phyloP scores from a whole-genome alignment of 768 basidiomycete species.

The Saitozyma sp. region DNA sequence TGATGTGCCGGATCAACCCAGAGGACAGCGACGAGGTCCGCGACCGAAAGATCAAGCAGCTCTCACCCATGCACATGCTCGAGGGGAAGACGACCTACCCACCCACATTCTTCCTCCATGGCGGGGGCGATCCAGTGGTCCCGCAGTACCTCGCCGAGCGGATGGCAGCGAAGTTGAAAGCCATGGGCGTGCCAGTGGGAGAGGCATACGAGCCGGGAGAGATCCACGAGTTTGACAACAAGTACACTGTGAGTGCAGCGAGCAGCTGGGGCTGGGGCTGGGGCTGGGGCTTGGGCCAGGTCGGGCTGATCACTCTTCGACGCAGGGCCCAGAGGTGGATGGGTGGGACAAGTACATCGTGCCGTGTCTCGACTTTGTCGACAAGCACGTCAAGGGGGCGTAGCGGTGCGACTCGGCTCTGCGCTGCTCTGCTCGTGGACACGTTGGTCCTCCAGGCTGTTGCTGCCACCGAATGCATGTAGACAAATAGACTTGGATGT shows the following conservation, averaged over 20 bases:
- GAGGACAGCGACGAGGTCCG: slow-evolving; percentile 3
- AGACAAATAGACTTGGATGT: no score
- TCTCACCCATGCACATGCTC: slow-evolving; percentile 3
- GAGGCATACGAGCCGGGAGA: slow-evolving; percentile 14
- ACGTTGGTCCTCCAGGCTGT: no score
- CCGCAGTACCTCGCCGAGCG: not conserved
- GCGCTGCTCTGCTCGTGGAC: no score
- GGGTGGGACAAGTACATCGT: slow-evolving; percentile 29
- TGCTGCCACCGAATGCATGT: no score
- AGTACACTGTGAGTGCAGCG: slow-evolving; percentile 11
- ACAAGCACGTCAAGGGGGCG: slow-evolving; percentile 13
- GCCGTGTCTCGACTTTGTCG: slow-evolving; percentile 24
- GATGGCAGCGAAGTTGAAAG: slow-evolving; percentile 9
- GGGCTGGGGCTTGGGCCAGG: not conserved
- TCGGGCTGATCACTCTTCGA: no score
- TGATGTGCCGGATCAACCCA: slow-evolving; percentile 4
- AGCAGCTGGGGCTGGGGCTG: not conserved
- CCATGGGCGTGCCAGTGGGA: slow-evolving; percentile 13
- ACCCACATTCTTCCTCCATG: slow-evolving; percentile 21
- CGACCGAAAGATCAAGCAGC: not conserved
- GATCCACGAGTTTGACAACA: slow-evolving; percentile 17
- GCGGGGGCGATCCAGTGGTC: slow-evolving; percentile 10
- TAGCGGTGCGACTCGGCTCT: not conserved
- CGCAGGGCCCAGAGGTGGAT: slow-evolving; percentile 18
- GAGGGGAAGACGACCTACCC: slow-evolving; percentile 7